phyloP scores from a whole-genome alignment of 148 eudicot genomes.

The Fagopyrum tataricum region DNA sequence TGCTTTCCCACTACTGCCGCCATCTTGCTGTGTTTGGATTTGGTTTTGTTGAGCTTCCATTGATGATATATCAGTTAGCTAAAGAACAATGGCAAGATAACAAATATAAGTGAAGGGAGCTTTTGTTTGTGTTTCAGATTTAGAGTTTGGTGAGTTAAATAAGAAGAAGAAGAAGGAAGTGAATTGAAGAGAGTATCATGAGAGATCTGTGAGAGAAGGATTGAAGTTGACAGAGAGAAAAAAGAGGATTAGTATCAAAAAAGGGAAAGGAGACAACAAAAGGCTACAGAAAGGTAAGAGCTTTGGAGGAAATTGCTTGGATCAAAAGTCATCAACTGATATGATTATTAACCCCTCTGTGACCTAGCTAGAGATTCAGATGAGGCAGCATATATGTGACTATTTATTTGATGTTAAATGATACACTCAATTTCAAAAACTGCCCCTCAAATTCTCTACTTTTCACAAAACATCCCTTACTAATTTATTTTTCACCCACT shows the following conservation, averaged over 20 bases:
- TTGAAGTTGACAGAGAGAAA: slow-evolving; percentile 57
- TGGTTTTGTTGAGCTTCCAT: slow-evolving; percentile 42
- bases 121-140: not conserved
- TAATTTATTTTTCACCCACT: no score
- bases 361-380: slow-evolving; percentile 20
- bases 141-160: slow-evolving; percentile 16
- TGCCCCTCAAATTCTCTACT: no score
- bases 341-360: slow-evolving; percentile 21
- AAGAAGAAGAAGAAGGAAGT: slow-evolving; percentile 16
- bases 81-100: no score
- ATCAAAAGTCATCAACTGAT: slow-evolving; percentile 48
- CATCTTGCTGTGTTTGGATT: slow-evolving; percentile 15
- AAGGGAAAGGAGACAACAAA: slow-evolving; percentile 89
- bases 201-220: slow-evolving; percentile 70
- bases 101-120: not conserved
- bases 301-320: slow-evolving; percentile 51
- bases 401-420: not conserved
- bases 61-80: no score
- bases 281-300: slow-evolving; percentile 49
- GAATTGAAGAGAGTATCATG: slow-evolving; percentile 39
- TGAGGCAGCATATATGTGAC: not conserved
- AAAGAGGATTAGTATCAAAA: slow-evolving; percentile 25
- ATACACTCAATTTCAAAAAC: not conserved
- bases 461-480: no score
- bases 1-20: slow-evolving; percentile 17